phyloP scores from a whole-genome alignment of 2,329 filamentous ascomycete species.

The Akanthomyces muscarius region DNA sequence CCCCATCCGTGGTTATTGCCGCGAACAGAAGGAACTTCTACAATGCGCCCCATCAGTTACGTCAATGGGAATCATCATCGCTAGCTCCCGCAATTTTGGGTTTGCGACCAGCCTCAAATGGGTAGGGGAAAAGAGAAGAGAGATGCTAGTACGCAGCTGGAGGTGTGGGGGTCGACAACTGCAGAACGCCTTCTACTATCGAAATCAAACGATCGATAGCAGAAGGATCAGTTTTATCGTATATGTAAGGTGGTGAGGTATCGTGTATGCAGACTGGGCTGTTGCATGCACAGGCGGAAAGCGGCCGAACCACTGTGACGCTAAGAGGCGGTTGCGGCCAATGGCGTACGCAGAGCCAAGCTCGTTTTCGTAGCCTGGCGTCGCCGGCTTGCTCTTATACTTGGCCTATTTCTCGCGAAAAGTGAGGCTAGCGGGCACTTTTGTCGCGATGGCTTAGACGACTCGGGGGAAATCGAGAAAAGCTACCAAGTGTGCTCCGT shows the following conservation, averaged over 20 bases:
- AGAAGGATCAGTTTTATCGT: too few relatives aligned
- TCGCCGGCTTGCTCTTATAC: too few relatives aligned
- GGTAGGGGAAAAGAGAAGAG: background rate
- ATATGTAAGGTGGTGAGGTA: background rate
- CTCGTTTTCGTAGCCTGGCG: too few relatives aligned
- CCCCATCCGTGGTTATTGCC: background rate
- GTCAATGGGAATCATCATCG: background rate
- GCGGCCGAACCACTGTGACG: background rate
- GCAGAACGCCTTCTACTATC: background rate
- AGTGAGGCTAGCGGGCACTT: too few relatives aligned
- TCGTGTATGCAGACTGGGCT: background rate
- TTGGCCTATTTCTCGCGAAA: too few relatives aligned
- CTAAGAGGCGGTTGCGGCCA: background rate
- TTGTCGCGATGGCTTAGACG: too few relatives aligned
- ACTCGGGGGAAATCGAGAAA: background rate
- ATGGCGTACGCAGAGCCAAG: background rate
- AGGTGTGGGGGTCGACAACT: background rate
- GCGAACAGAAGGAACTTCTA: background rate
- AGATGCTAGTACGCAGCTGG: background rate
- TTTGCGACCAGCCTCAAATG: background rate
- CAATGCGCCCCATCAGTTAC: background rate
- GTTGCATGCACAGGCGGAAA: background rate
- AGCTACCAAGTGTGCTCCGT: background rate
- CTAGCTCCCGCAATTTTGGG: too few relatives aligned
- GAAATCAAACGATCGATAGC: background rate